Percentiles rank a stretch among this genome's conserved stretches.
These are phyloP conservation scores for Spathaspora jeffriesii DNA, from an alignment of 1,139 yeast species.

Conservation along the genomic window DNA sequence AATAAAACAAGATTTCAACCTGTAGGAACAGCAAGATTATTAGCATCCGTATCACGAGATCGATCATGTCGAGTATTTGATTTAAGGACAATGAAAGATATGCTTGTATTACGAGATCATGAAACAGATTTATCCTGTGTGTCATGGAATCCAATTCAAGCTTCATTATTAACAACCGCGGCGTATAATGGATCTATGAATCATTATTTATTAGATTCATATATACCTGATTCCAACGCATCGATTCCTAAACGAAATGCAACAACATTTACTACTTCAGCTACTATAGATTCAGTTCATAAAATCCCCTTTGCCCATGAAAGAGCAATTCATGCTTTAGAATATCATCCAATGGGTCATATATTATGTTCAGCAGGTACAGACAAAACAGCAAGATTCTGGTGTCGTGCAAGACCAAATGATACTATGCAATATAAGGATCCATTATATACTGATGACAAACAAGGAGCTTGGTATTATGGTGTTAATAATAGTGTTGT, in stretches of 20 bases:
- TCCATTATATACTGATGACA: slow-evolving; percentile 68
- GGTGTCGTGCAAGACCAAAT: slow-evolving; percentile 92
- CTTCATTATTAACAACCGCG: slow-evolving; percentile 79
- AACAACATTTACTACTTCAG: slow-evolving; percentile 15
- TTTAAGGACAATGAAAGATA: slow-evolving; percentile 78
- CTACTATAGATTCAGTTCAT: slow-evolving; percentile 52
- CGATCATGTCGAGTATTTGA: slow-evolving; percentile 88
- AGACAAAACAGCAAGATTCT: slow-evolving; percentile 90
- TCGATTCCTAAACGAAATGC: slow-evolving; percentile 12
- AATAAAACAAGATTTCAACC: slow-evolving; percentile 83
- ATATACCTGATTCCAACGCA: slow-evolving; percentile 30
- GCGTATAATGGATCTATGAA: slow-evolving; percentile 87
- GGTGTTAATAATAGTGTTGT: slow-evolving; percentile 67
- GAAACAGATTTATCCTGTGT: slow-evolving; percentile 86
- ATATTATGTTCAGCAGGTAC: slow-evolving; percentile 90
- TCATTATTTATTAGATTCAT: slow-evolving; percentile 70
- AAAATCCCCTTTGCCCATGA: slow-evolving; percentile 92
- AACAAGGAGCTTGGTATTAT: slow-evolving; percentile 73
- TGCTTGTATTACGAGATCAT: slow-evolving; percentile 71
- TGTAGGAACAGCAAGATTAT: slow-evolving; percentile 61
- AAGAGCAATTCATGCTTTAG: slow-evolving; percentile 85
- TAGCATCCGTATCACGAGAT: slow-evolving; percentile 90
- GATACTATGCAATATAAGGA: slow-evolving; percentile 86
- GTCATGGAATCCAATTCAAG: slow-evolving; percentile 92
- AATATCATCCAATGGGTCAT: slow-evolving; percentile 95